These are phyloP conservation scores for Lactarius tabidus DNA, from an alignment of 768 basidiomycete species.

Conservation along the genomic window DNA sequence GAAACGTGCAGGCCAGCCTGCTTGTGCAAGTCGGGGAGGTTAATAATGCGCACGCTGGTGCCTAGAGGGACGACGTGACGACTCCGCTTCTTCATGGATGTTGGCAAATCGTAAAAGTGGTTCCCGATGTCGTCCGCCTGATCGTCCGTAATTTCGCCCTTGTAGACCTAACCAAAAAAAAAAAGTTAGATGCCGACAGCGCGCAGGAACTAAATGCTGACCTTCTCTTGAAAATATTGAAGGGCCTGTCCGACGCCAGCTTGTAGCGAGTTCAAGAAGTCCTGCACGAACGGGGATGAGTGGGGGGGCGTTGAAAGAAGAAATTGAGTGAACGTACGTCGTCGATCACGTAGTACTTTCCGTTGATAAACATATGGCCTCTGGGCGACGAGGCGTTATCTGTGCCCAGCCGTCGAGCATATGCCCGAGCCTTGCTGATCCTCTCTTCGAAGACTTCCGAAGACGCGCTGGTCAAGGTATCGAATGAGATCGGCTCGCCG, in stretches of 20 bases:
- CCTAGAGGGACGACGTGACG: conserved; percentile 59
- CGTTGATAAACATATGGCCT: conserved; percentile 47
- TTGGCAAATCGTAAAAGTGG: conserved; percentile 90
- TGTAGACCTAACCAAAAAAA: conserved; percentile 44
- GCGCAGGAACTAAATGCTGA: neutral
- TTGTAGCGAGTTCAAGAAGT: conserved; percentile 63
- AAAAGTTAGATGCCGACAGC: conserved; percentile 1
- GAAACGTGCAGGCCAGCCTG: conserved; percentile 42
- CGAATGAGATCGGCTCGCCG: conserved; percentile 2
- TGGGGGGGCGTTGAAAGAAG: neutral
- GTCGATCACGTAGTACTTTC: conserved; percentile 31
- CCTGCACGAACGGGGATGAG: conserved; percentile 38
- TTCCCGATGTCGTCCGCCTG: conserved; percentile 49
- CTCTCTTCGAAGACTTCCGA: conserved; percentile 10
- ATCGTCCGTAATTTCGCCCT: conserved; percentile 52
- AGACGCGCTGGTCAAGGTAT: conserved; percentile 2
- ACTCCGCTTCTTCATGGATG: conserved; percentile 67
- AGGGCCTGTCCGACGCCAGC: conserved; percentile 54
- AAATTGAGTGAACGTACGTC: conserved; percentile 12
- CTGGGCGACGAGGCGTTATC: conserved; percentile 23
- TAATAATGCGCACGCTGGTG: conserved; percentile 48
- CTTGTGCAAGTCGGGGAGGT: conserved; percentile 51
- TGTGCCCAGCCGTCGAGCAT: conserved; percentile 35
- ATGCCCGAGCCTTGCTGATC: conserved; percentile 31
- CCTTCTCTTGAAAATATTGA: conserved; percentile 70